Evolutionary conservation across 345 rosid genomes (phyloP).

Genomic region (Brassica nigra): DNA sequence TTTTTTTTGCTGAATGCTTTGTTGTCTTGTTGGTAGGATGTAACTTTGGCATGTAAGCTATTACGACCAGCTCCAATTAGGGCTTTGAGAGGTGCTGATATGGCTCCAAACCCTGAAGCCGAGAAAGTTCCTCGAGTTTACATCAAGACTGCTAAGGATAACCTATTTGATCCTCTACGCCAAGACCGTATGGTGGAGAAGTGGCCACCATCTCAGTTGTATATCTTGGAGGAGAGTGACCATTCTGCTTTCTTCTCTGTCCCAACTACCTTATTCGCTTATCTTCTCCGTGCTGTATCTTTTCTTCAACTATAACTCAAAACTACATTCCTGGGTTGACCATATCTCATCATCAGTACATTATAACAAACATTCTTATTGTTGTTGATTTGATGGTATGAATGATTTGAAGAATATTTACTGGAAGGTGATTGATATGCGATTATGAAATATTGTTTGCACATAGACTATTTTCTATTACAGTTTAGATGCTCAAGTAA

Average conservation of each 20-base stretch:
- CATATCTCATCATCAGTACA: not conserved
- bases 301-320: conserved; percentile 15
- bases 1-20: not conserved
- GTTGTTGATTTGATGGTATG: not conserved
- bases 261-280: conserved; percentile 38
- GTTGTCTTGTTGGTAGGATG: conserved; percentile 36
- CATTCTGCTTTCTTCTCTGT: conserved; percentile 47
- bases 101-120: conserved; percentile 28
- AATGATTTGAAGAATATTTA: not conserved
- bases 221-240: conserved; percentile 41
- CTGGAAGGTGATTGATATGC: not conserved
- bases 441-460: not conserved
- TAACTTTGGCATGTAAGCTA: conserved; percentile 36
- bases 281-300: conserved; percentile 36
- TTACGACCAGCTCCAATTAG: conserved; percentile 36
- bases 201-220: conserved; percentile 48
- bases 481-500: not conserved
- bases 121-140: conserved; percentile 43
- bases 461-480: not conserved
- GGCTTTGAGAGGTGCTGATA: conserved; percentile 18
- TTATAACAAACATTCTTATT: not conserved
- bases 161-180: not conserved
- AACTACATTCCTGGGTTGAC: not conserved
- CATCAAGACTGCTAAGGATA: conserved; percentile 43
- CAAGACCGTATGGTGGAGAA: conserved; percentile 40